Evolutionary conservation across 148 eudicot species (phyloP), one percentile per base, ranked within the genome.

Genomic region (Simmondsia chinensis): DNA sequence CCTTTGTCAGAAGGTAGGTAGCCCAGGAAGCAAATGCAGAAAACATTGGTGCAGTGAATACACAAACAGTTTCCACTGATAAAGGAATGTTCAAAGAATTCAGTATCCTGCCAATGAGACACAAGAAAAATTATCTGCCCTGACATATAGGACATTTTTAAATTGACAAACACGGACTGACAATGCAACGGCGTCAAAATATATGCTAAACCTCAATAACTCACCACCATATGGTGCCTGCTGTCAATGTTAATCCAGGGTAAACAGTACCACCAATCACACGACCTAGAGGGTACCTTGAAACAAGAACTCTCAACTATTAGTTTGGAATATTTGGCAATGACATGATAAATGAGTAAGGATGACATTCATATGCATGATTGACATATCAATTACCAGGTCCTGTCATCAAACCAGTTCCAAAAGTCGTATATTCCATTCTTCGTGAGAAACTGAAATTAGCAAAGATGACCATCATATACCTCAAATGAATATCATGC

Each of bases 331-430:
- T 10, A 30, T 32, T 19, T 16, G 48, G 12, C 11, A 43, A 24
- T 13, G 48, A 52, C 6, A 1, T 13, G 48, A 39, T 19, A 7
- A 21, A 41, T 4, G 46, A 26, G 5, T 6, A 52, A 10, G 13
- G n/a, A n/a, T n/a, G n/a, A 33, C n/a, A 20, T 47, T 30, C 39
- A 18, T 5, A 6, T 46, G 22, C 53, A n/a, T 12, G 32, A 10
- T 27, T 48, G 33, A 33, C 22, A 36, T 34, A 64, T 30, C 21
- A 39, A 57, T 71, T 91, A 91, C 97, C 97, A 91, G 58, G 97
- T 91, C 46, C 97, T 73, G 57, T 91, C 97, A 49, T 91, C 97
- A 70, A 91, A 91, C 94, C 95, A 91, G 56, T 91, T 91, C 97
- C 97, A 91, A 43, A 91, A 91, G 69, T 85, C 97, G 46, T 85